These are phyloP conservation scores for Cytospora paraplurivora DNA, from an alignment of 2,329 filamentous ascomycete genomes.

Conservation along the genomic window DNA sequence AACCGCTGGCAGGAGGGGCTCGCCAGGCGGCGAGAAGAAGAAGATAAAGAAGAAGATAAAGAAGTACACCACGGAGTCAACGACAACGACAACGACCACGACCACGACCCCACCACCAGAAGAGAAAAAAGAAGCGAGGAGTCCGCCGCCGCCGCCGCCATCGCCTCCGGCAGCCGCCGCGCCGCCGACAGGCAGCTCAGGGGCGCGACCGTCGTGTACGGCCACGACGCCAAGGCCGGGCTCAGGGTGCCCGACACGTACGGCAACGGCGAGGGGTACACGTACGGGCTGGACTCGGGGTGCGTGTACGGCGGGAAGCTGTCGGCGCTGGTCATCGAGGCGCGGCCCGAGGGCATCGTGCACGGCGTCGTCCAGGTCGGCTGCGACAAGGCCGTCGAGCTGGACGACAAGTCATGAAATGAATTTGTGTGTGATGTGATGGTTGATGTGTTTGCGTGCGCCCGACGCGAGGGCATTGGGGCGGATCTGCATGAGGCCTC, in stretches of 20 bases:
- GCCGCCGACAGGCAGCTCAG: constrained; percentile 32
- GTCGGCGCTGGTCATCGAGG: constrained; percentile 75
- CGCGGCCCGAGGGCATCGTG: constrained; percentile 38
- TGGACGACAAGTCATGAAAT: not conserved
- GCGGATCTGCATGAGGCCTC: too few relatives aligned
- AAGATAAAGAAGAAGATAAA: not conserved
- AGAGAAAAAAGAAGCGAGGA: constrained; percentile 57
- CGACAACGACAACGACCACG: constrained; percentile 50
- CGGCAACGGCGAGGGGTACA: constrained; percentile 50
- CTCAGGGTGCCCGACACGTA: constrained; percentile 48
- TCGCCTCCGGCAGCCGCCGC: constrained; percentile 15
- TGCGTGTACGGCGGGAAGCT: constrained; percentile 77
- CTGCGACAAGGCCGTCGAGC: constrained; percentile 37
- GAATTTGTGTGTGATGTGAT: not conserved
- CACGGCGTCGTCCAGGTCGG: constrained; percentile 46
- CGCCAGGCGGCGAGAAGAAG: constrained; percentile 7
- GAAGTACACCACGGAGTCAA: not conserved
- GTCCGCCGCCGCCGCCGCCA: constrained; percentile 41
- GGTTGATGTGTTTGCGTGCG: not conserved
- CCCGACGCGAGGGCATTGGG: too few relatives aligned
- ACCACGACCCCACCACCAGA: constrained; percentile 63
- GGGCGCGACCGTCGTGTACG: constrained; percentile 76
- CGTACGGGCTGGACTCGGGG: constrained; percentile 81
- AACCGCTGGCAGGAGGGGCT: constrained; percentile 50
- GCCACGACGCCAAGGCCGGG: constrained; percentile 78